phyloP scores from a whole-genome alignment of 108 stramenopile species.

The Pseudonitzschia multiseries region DNA sequence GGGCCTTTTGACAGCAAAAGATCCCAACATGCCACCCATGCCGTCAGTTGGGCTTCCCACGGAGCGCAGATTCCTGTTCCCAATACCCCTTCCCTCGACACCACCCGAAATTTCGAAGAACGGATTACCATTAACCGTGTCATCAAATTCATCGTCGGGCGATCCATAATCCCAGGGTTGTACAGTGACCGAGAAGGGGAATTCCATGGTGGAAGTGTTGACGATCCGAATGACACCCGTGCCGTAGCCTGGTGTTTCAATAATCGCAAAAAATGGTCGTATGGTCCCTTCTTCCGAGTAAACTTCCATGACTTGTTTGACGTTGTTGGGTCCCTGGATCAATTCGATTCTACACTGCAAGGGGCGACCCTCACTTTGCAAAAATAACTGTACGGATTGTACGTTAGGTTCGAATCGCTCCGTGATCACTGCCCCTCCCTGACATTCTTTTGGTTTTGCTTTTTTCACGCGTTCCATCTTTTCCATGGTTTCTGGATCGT shows the following conservation, averaged over 20 bases:
- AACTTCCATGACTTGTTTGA: constrained; percentile 64
- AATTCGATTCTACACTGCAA: constrained; percentile 61
- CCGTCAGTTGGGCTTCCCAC: background rate
- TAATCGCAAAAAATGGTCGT: constrained; percentile 57
- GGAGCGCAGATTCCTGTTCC: constrained; percentile 3
- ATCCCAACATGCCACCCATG: constrained; percentile 18
- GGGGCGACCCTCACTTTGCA: constrained; percentile 62
- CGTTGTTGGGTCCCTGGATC: constrained; percentile 65
- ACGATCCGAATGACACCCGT: constrained; percentile 55
- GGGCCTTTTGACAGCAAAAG: background rate
- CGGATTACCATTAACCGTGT: background rate
- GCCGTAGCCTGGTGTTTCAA: constrained; percentile 63
- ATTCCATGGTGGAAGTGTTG: constrained; percentile 80
- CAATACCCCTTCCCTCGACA: background rate
- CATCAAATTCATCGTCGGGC: constrained; percentile 6
- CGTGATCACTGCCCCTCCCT: constrained; percentile 16
- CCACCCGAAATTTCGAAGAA: constrained; percentile 14
- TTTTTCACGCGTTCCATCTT: constrained; percentile 9
- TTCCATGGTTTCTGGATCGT: constrained; percentile 15
- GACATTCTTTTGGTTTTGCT: constrained; percentile 14
- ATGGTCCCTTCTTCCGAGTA: constrained; percentile 62
- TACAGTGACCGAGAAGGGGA: constrained; percentile 68
- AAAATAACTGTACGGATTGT: constrained; percentile 44
- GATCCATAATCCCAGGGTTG: constrained; percentile 62
- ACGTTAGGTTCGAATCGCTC: constrained; percentile 7